Percentiles rank a stretch among this genome's conserved stretches.
Evolutionary conservation across 305 asterid species (phyloP).

Genomic region (Nicotiana rustica): DNA sequence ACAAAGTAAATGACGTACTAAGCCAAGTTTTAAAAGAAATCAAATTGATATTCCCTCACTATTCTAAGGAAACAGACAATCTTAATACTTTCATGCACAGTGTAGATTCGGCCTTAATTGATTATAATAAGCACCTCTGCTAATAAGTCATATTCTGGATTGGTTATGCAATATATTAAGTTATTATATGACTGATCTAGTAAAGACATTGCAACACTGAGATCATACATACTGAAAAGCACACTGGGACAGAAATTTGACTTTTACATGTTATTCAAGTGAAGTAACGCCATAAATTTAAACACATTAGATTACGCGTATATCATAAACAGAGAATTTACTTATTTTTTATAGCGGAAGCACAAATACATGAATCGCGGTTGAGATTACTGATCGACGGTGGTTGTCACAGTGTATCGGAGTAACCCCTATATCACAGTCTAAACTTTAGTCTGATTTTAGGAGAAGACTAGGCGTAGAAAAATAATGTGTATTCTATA

Average conservation of each 20-base stretch:
- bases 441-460: too few relatives aligned
- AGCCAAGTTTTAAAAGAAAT: neutral
- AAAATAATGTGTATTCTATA: too few relatives aligned
- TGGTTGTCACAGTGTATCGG: too few relatives aligned
- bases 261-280: slow-evolving; percentile 15
- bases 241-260: neutral
- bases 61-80: neutral
- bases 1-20: slow-evolving; percentile 27
- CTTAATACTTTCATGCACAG: neutral
- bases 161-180: neutral
- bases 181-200: neutral
- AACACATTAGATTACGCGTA: too few relatives aligned
- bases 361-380: too few relatives aligned
- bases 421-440: too few relatives aligned
- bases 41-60: neutral
- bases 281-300: too few relatives aligned
- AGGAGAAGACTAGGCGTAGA: too few relatives aligned
- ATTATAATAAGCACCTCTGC: neutral
- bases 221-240: slow-evolving; percentile 30
- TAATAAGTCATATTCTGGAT: neutral
- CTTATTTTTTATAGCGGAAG: too few relatives aligned
- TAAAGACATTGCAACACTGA: slow-evolving; percentile 34
- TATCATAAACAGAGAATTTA: too few relatives aligned
- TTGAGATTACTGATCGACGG: too few relatives aligned
- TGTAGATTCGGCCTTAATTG: neutral